Evolutionary conservation across 768 basidiomycete genomes (phyloP), one percentile per base, ranked within the genome.

Genomic region (Wakefieldia striispora): DNA sequence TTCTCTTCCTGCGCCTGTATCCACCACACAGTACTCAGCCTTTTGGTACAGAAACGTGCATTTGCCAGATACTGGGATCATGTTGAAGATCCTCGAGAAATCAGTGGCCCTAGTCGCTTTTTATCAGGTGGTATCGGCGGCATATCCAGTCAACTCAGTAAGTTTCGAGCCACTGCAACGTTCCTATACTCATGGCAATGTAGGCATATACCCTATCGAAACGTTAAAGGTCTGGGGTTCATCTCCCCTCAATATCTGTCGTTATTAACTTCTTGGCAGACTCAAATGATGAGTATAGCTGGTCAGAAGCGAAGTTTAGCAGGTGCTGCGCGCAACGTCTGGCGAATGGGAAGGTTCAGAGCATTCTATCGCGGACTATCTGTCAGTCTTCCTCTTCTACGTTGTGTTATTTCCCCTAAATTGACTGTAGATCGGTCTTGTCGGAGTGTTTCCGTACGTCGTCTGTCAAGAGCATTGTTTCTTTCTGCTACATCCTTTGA

Each of bases 191-290:
- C 57, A 47, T 51, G 50, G 14, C 46, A 20, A 41, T 54, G 20
- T 58, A 93, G 93, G 90, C 54, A 97, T 97, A 71, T 97, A 97
- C 69, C 94, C 95, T 2, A 83, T 97, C 58, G 97, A 98, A 69
- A 97, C 95, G 3, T 72, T 98, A 45, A 98, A 99, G 80, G 90
- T 86, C 58, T 26, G 59, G 46, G 19, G 7, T 41, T 21, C 8
- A 41, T 42, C 8, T 27, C 33, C 17, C 35, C n/a, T 31, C 34
- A 45, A 13, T 34, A 43, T 24, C 14, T 43, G 21, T 36, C 11
- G 27, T 40, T 49, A 21, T 45, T 46, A 50, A 45, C 34, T 37
- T 47, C 38, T 50, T 50, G 29, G 12, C 51, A 79, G 85, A 98
- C 95, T 0, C 91, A 97, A 82, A 91, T 97, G 83, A 97, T 97